phyloP scores from a whole-genome alignment of 1,139 yeast species.

The Casaregolazyma suthepensis region DNA sequence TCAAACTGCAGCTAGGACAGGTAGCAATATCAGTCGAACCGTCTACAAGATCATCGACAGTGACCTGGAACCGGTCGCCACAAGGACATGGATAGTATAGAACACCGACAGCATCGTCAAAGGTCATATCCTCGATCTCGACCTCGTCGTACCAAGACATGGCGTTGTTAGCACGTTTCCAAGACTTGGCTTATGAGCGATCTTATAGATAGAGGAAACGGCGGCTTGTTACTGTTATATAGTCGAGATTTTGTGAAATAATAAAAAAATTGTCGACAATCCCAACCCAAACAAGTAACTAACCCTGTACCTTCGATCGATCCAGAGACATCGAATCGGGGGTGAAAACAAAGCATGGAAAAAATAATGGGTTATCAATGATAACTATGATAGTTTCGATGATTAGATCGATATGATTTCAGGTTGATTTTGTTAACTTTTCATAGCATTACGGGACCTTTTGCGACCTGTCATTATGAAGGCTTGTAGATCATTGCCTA shows the following conservation, averaged over 20 bases:
- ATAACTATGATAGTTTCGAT: background rate
- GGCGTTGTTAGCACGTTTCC: conserved; percentile 3
- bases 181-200: background rate
- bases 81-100: conserved; percentile 98
- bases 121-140: conserved; percentile 95
- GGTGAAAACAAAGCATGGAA: background rate
- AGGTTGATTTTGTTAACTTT: background rate
- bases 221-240: background rate
- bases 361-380: background rate
- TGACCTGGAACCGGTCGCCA: conserved; percentile 88
- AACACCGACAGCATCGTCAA: conserved; percentile 69
- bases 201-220: background rate
- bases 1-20: conserved; percentile 92
- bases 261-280: background rate
- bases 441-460: background rate
- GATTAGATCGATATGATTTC: background rate
- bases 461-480: background rate
- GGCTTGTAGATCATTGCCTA: background rate
- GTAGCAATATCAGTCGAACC: conserved; percentile 91
- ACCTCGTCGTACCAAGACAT: conserved; percentile 80
- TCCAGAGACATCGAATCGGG: background rate
- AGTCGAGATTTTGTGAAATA: background rate
- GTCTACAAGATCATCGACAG: conserved; percentile 76
- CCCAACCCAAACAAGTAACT: background rate
- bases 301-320: background rate